phyloP scores from a whole-genome alignment of 352 stramenopile species.

The Peronosclerospora sorghi region DNA sequence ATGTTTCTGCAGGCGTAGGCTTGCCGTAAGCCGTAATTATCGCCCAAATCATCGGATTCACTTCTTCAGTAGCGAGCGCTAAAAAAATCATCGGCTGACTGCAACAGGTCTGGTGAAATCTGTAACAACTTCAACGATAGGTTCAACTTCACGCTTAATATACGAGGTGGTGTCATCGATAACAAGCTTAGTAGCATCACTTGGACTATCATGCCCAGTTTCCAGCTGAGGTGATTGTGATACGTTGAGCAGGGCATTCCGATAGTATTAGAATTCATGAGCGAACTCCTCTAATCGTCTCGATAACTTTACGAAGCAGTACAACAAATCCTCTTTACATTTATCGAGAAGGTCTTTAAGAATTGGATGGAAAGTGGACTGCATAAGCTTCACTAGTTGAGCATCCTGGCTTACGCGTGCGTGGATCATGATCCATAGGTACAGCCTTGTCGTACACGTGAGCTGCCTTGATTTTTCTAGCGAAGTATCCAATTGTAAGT shows the following conservation, averaged over 20 bases:
- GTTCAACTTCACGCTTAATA: no score
- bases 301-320: no score
- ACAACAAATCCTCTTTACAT: conserved; percentile 65
- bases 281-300: no score
- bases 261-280: conserved; percentile 75
- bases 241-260: conserved; percentile 36
- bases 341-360: conserved; percentile 45
- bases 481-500: conserved; percentile 57
- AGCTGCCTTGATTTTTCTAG: conserved; percentile 67
- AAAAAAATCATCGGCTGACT: conserved; percentile 13
- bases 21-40: no score
- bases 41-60: no score
- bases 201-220: no score
- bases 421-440: conserved; percentile 48
- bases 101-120: conserved; percentile 4
- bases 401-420: no score
- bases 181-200: conserved; percentile 7
- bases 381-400: no score
- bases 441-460: conserved; percentile 75
- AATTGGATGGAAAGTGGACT: conserved; percentile 59
- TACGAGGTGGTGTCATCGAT: no score
- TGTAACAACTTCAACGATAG: conserved; percentile 16
- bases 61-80: conserved; percentile 1
- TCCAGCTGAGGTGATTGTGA: no score
- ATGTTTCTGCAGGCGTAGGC: no score